These are phyloP conservation scores for Hura crepitans DNA, from an alignment of 441 rosid genomes.

Conservation along the genomic window DNA sequence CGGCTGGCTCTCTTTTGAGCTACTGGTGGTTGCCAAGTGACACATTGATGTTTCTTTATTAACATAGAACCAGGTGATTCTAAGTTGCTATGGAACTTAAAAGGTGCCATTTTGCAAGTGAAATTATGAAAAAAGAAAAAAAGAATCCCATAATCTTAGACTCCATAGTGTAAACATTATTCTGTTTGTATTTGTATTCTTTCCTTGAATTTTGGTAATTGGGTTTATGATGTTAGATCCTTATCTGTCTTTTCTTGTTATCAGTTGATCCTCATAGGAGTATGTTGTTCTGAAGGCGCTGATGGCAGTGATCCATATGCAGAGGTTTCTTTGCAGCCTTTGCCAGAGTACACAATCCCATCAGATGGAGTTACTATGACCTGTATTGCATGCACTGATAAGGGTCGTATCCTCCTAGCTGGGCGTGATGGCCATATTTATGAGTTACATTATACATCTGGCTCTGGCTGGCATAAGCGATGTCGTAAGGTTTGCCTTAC, in stretches of 20 bases:
- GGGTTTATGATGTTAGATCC: constrained; percentile 16
- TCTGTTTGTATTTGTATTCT: background rate
- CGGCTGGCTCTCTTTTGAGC: constrained; percentile 18
- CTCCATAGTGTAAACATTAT: background rate
- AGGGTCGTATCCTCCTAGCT: constrained; percentile 83
- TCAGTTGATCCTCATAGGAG: constrained; percentile 94
- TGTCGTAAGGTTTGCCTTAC: constrained; percentile 94
- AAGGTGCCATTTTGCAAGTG: background rate
- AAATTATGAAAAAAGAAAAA: background rate
- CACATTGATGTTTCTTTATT: constrained; percentile 11
- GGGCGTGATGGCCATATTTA: constrained; percentile 96
- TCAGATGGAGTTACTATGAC: constrained; percentile 98
- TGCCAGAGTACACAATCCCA: constrained; percentile 83
- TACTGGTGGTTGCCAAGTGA: background rate
- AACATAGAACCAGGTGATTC: constrained; percentile 17
- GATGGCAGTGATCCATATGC: constrained; percentile 88
- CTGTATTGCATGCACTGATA: constrained; percentile 72
- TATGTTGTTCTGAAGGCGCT: constrained; percentile 78
- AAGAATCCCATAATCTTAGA: background rate
- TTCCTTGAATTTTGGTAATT: constrained; percentile 11
- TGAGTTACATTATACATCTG: constrained; percentile 74
- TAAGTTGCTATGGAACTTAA: constrained; percentile 1
- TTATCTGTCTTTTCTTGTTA: constrained; percentile 27
- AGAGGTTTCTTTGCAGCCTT: constrained; percentile 79
- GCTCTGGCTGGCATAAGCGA: constrained; percentile 85